phyloP scores from a whole-genome alignment of 2,329 filamentous ascomycete genomes.

The Colletotrichum magnum region DNA sequence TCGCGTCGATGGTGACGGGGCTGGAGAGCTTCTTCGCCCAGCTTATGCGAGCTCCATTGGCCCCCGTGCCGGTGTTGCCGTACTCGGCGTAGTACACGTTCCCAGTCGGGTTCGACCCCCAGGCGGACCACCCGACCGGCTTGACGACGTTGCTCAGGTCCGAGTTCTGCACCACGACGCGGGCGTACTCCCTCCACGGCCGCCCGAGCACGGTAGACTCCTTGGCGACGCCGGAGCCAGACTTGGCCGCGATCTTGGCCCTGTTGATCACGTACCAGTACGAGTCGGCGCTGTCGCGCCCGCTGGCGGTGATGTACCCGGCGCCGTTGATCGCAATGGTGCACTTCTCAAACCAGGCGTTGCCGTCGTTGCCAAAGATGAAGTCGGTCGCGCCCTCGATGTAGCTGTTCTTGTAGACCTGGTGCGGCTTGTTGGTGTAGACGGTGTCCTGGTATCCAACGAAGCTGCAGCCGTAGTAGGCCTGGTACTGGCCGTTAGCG shows the following conservation, averaged over 20 bases:
- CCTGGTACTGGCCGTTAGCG: constrained; percentile 60
- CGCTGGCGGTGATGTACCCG: constrained; percentile 61
- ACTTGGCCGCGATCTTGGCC: constrained; percentile 56
- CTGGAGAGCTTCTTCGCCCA: constrained; percentile 54
- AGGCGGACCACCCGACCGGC: constrained; percentile 69
- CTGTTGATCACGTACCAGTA: constrained; percentile 64
- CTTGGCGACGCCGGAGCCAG: constrained; percentile 52
- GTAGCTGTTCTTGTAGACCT: constrained; percentile 60
- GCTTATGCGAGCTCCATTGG: constrained; percentile 65
- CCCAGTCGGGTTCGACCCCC: constrained; percentile 65
- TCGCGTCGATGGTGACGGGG: constrained; percentile 49
- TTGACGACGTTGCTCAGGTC: constrained; percentile 70
- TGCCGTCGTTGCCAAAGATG: constrained; percentile 60
- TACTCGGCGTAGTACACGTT: constrained; percentile 72
- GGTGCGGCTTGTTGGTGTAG: constrained; percentile 61
- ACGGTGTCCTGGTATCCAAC: constrained; percentile 66
- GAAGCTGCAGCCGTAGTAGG: constrained; percentile 62
- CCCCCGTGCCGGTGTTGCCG: constrained; percentile 69
- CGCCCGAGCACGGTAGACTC: constrained; percentile 63
- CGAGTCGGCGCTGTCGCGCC: constrained; percentile 54
- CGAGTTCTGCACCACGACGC: constrained; percentile 64
- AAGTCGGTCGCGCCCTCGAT: constrained; percentile 66
- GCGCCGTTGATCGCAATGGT: constrained; percentile 53
- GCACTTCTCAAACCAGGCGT: constrained; percentile 59
- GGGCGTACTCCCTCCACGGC: constrained; percentile 62